These are phyloP conservation scores for Eutypa lata DNA, from an alignment of 2,329 filamentous ascomycete species.

Conservation along the genomic window DNA sequence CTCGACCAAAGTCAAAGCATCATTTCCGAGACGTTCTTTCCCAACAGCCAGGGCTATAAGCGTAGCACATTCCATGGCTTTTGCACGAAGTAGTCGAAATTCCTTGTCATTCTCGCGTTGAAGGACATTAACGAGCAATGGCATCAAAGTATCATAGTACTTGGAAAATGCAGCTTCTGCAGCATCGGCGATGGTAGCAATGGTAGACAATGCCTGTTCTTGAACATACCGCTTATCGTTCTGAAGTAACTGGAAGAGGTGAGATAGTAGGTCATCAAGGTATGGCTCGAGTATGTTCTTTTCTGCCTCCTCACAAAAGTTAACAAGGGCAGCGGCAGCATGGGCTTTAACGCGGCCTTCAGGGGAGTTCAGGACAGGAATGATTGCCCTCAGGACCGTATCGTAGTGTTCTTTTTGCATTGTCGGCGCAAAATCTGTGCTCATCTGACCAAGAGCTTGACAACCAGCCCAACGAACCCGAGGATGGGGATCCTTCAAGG, in stretches of 20 bases:
- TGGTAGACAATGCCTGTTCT: constrained; percentile 95
- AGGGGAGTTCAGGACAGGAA: constrained; percentile 84
- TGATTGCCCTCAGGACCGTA: constrained; percentile 82
- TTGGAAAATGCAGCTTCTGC: constrained; percentile 91
- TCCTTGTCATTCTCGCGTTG: constrained; percentile 91
- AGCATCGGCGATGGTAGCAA: constrained; percentile 97
- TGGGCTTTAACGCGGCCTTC: constrained; percentile 96
- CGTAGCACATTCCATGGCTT: constrained; percentile 98
- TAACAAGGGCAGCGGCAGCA: constrained; percentile 94
- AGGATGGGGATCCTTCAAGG: constrained; percentile 83
- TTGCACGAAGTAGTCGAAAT: constrained; percentile 83
- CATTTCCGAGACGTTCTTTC: constrained; percentile 83
- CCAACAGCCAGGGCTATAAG: constrained; percentile 93
- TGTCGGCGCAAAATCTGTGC: constrained; percentile 94
- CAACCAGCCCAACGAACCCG: constrained; percentile 96
- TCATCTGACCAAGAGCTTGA: constrained; percentile 99
- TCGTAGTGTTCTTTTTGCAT: constrained; percentile 97
- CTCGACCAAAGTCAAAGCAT: constrained; percentile 84
- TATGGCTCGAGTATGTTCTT: constrained; percentile 90
- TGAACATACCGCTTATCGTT: constrained; percentile 95
- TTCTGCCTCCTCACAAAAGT: constrained; percentile 98
- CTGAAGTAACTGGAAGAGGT: constrained; percentile 82
- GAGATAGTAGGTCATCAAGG: constrained; percentile 79
- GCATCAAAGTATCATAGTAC: constrained; percentile 96
- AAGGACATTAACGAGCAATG: constrained; percentile 84